Conservation (phyloP, 2,329 filamentous ascomycete genomes). For the Magnaporthiopsis rhizophila region DNA sequence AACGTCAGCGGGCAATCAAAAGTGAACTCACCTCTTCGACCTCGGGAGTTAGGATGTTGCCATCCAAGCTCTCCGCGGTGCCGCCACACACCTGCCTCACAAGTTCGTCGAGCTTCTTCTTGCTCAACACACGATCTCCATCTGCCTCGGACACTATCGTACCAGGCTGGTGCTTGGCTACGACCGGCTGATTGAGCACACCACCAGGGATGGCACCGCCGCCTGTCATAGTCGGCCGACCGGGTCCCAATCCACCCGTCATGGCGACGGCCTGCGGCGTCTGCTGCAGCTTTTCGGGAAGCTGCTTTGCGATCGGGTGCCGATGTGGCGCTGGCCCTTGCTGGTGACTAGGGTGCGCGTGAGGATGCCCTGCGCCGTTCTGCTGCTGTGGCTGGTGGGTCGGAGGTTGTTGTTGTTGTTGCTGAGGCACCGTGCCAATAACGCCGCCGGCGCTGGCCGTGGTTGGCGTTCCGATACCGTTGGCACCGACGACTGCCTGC, state of each 20-base stretch:
- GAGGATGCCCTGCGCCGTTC: constrained; percentile 20
- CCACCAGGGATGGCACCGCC: constrained; percentile 71
- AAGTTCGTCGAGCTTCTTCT: constrained; percentile 94
- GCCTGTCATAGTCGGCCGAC: constrained; percentile 76
- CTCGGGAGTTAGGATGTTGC: constrained; percentile 76
- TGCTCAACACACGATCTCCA: constrained; percentile 87
- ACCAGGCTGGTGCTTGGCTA: constrained; percentile 60
- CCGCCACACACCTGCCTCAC: constrained; percentile 89
- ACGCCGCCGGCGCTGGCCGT: constrained; percentile 12
- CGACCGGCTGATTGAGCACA: constrained; percentile 78
- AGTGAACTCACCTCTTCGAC: constrained; percentile 74
- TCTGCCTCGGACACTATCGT: constrained; percentile 84
- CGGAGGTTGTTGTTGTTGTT: constrained; percentile 13
- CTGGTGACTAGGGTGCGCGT: constrained; percentile 16
- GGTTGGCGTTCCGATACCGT: constrained; percentile 17
- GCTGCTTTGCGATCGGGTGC: constrained; percentile 74
- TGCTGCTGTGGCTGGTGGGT: constrained; percentile 8
- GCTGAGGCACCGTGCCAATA: constrained; percentile 18
- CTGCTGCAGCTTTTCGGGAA: constrained; percentile 59
- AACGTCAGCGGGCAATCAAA: constrained; percentile 8
- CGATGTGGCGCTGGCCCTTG: constrained; percentile 42
- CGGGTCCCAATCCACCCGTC: constrained; percentile 48
- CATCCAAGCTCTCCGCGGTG: constrained; percentile 61
- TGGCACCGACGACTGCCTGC: constrained; percentile 11
- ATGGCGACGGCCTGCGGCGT: constrained; percentile 68